Conservation (phyloP, 768 basidiomycete species). For the Hericium coralloides region DNA sequence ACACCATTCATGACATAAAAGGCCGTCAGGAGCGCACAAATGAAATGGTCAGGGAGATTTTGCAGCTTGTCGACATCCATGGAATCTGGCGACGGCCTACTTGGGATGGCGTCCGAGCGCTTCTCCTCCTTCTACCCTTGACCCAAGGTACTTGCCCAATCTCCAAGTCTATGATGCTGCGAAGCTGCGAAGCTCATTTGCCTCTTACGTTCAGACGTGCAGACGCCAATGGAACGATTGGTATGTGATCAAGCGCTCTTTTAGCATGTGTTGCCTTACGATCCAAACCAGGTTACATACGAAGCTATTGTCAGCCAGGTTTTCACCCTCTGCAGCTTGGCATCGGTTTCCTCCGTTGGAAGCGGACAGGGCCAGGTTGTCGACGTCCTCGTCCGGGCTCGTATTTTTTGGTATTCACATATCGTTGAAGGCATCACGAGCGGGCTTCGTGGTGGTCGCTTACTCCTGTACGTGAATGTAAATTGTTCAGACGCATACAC, state of each 20-base stretch:
- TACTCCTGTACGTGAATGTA: slow-evolving; percentile 53
- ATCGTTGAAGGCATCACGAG: slow-evolving; percentile 78
- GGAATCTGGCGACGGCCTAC: slow-evolving; percentile 73
- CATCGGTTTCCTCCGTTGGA: slow-evolving; percentile 34
- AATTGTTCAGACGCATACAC: slow-evolving; percentile 1
- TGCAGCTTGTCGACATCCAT: slow-evolving; percentile 73
- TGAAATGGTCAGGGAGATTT: slow-evolving; percentile 64
- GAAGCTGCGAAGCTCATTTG: no score
- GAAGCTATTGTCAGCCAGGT: slow-evolving; percentile 80
- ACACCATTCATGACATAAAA: slow-evolving; percentile 26
- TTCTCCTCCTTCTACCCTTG: slow-evolving; percentile 74
- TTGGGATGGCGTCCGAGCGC: slow-evolving; percentile 78
- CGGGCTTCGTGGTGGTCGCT: slow-evolving; percentile 76
- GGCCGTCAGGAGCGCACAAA: slow-evolving; percentile 49
- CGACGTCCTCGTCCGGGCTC: slow-evolving; percentile 52
- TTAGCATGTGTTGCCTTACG: slow-evolving; percentile 17
- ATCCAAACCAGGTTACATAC: slow-evolving; percentile 50
- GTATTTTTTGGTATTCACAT: slow-evolving; percentile 87
- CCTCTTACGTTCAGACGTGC: slow-evolving; percentile 26
- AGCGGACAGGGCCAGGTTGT: slow-evolving; percentile 47
- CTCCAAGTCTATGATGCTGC: no score
- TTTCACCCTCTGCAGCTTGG: slow-evolving; percentile 59
- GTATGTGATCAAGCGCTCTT: slow-evolving; percentile 14
- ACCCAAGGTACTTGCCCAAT: slow-evolving; percentile 56
- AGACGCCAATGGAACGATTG: slow-evolving; percentile 35